phyloP scores from a whole-genome alignment of 805 yeast species.

The Saccharomycopsis fibuligera region DNA sequence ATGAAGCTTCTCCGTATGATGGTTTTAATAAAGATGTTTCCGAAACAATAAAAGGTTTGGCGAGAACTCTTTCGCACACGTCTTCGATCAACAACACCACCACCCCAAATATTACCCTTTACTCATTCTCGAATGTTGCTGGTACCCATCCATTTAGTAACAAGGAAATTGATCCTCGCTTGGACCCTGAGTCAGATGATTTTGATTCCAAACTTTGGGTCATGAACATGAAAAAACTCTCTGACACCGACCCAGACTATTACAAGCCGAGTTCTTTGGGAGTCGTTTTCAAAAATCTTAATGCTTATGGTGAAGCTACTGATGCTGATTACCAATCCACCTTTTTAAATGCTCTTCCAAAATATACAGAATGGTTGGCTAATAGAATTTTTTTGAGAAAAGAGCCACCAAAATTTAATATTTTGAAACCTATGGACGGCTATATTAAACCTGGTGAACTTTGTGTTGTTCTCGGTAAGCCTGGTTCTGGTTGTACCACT shows the following conservation, averaged over 20 bases:
- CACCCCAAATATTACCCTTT: conserved; percentile 32
- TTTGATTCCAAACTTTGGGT: conserved; percentile 64
- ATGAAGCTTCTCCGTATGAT: conserved; percentile 22
- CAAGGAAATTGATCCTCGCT: conserved; percentile 33
- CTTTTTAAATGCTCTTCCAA: conserved; percentile 11
- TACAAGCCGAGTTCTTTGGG: conserved; percentile 58
- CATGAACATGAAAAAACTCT: conserved; percentile 50
- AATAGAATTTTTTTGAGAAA: conserved; percentile 13
- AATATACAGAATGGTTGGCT: not conserved
- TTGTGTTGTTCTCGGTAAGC: conserved; percentile 71
- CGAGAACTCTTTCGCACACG: conserved; percentile 32
- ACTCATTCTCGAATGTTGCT: conserved; percentile 48
- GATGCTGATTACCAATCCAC: conserved; percentile 65
- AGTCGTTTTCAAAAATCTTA: conserved; percentile 48
- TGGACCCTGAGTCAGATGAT: conserved; percentile 54
- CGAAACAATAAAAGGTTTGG: conserved; percentile 34
- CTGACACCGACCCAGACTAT: conserved; percentile 51
- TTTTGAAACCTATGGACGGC: conserved; percentile 51
- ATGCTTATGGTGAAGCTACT: conserved; percentile 60
- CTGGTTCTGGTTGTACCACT: conserved; percentile 70
- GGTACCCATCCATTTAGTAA: conserved; percentile 36
- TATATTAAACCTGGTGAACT: conserved; percentile 56
- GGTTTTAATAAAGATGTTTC: conserved; percentile 34
- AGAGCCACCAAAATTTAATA: conserved; percentile 34
- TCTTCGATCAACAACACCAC: conserved; percentile 5